Evolutionary conservation across 441 rosid species (phyloP).

Genomic region (Macaranga tanarius): DNA sequence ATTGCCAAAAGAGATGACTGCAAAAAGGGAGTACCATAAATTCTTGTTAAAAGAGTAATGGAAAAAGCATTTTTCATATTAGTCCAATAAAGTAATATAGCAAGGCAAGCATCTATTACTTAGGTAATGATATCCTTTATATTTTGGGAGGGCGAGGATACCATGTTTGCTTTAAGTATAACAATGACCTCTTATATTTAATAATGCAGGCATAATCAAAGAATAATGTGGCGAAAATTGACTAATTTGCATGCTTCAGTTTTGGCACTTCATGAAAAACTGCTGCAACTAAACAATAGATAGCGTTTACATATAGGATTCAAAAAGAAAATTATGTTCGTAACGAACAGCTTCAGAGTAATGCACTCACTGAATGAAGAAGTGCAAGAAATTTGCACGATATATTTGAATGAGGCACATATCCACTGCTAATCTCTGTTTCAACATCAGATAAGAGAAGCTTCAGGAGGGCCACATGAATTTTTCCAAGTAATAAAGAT

Average conservation of each 20-base stretch:
- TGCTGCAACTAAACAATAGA: conserved; percentile 4
- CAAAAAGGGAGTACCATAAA: background rate
- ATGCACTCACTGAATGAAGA: conserved; percentile 76
- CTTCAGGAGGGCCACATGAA: conserved; percentile 81
- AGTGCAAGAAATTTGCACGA: conserved; percentile 94
- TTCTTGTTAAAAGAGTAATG: background rate
- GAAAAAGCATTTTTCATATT: background rate
- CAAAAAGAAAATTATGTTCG: background rate
- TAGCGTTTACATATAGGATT: background rate
- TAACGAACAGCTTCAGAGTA: background rate
- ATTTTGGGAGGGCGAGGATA: too few relatives aligned
- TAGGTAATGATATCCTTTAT: background rate
- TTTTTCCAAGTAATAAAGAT: conserved; percentile 81
- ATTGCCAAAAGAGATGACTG: background rate
- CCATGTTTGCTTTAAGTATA: background rate
- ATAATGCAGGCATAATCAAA: background rate
- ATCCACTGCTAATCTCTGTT: conserved; percentile 55
- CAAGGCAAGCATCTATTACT: background rate
- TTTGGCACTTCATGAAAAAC: background rate
- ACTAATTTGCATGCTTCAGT: background rate
- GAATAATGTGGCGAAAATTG: background rate
- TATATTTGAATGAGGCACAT: conserved; percentile 49
- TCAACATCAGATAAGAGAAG: conserved; percentile 74
- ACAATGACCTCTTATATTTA: conserved; percentile 6
- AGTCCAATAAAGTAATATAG: background rate